Percentiles rank a stretch among this genome's conserved stretches.
Evolutionary conservation across 257 asterid genomes (phyloP).

Genomic region (Solanum bulbocastanum): DNA sequence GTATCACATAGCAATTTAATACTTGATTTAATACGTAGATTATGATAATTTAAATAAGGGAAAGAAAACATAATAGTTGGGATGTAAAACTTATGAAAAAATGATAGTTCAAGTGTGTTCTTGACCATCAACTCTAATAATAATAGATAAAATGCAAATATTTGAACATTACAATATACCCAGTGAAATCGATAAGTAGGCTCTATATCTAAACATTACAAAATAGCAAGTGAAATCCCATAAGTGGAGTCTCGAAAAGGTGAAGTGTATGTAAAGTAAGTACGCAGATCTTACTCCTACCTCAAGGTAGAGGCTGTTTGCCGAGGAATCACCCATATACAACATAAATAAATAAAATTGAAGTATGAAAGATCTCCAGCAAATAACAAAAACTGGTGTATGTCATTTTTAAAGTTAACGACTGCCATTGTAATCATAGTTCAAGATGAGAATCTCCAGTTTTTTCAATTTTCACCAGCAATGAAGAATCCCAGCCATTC

Average conservation of each 20-base stretch:
- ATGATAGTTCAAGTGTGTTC: not conserved
- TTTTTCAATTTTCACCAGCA: not conserved
- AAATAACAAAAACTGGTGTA: not conserved
- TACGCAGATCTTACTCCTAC: not conserved
- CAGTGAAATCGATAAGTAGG: too few species aligned
- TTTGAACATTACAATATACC: not conserved
- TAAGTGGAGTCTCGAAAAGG: not conserved
- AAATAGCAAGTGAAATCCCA: too few species aligned
- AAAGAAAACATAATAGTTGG: not conserved
- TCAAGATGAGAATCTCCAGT: not conserved
- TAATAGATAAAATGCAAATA: not conserved
- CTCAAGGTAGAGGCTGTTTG: not conserved
- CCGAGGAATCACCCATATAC: not conserved
- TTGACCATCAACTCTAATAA: not conserved
- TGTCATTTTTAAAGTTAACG: not conserved
- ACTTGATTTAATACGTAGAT: not conserved
- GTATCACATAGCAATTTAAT: not conserved
- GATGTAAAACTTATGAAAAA: not conserved
- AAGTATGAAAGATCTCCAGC: not conserved
- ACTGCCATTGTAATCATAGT: not conserved
- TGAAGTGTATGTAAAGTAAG: not conserved
- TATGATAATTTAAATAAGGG: not conserved
- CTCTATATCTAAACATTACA: not conserved
- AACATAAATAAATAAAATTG: not conserved
- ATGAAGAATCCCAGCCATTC: not conserved